These are phyloP conservation scores for Combretum micranthum DNA, from an alignment of 345 rosid species.

Conservation along the genomic window DNA sequence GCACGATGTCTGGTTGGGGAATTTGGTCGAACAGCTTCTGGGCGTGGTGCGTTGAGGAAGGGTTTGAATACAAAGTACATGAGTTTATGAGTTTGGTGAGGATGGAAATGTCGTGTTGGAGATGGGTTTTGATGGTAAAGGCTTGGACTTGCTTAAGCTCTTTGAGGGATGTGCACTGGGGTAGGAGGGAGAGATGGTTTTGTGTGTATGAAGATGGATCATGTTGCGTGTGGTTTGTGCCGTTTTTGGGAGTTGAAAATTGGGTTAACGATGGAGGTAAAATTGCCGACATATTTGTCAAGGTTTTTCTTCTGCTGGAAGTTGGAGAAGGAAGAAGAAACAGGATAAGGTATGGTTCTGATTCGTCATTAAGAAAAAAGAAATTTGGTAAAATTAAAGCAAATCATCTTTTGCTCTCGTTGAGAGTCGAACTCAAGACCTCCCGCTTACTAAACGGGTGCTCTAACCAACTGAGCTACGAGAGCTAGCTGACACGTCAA, in stretches of 20 bases:
- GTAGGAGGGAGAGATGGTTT: slow-evolving; percentile 33
- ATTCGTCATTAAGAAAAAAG: too few species aligned
- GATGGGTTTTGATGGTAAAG: slow-evolving; percentile 50
- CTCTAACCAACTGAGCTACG: slow-evolving; percentile 96
- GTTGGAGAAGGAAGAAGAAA: too few species aligned
- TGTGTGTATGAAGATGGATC: not conserved
- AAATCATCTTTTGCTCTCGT: too few species aligned
- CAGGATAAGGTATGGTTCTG: too few species aligned
- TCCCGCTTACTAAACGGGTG: slow-evolving; percentile 94
- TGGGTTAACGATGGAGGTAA: not conserved
- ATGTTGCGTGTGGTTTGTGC: not conserved
- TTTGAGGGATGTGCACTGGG: slow-evolving; percentile 40
- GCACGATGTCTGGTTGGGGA: slow-evolving; percentile 42
- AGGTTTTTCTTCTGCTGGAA: too few species aligned
- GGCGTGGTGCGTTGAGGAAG: slow-evolving; percentile 41
- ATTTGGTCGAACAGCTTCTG: slow-evolving; percentile 50
- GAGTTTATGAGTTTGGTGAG: slow-evolving; percentile 55
- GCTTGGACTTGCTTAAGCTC: slow-evolving; percentile 74
- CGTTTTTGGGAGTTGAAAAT: not conserved
- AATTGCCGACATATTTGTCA: too few species aligned
- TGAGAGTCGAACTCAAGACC: slow-evolving; percentile 92
- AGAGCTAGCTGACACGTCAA: too few species aligned
- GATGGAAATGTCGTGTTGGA: slow-evolving; percentile 33
- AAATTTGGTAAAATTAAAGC: too few species aligned
- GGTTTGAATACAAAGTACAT: slow-evolving; percentile 40